Evolutionary conservation across 352 stramenopile species (phyloP), one percentile per base, ranked within the genome.

Genomic region (Plasmopara muralis): DNA sequence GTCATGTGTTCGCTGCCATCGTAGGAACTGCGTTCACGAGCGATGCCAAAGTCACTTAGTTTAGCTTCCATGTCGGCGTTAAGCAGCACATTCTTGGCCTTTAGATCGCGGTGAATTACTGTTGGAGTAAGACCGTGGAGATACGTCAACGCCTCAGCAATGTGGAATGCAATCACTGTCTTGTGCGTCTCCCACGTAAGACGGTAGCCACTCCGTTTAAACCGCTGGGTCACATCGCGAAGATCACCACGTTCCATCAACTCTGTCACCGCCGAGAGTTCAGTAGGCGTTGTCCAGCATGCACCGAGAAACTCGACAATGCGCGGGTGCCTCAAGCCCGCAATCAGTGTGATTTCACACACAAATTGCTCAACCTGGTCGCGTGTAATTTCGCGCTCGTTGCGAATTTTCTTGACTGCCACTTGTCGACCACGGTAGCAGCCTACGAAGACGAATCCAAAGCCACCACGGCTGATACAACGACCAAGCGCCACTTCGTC

Each of bases 11-110:
- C 72, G 16, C 72, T 65, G 13, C 67, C 61, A 13, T 71, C 35
- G 41, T 68, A 58, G 8, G 16, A 38, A 16, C 20, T 38, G 3
- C 62, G 60, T 51, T 74, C 62, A 0, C 70, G 64, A 0, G 67
- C 67, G 37, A 78, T 74, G 4, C 73, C 73, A 55, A 89, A 89
- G 53, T 87, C 76, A 33, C 72, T 87, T 14, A 87, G 60, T 31
- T 89, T 89, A 9, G 76, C 71, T 25, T 85, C 64, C 60, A 85
- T 42, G 18, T 84, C 64, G 18, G 62, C 59, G 48, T 77, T 85
- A 0, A 85, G 62, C 41, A 81, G 65, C 6, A 74, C 66, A 18
- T 82, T 68, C 16, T 74, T 77, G 37, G 68, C 68, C 51, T 77
- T 77, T 8, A 77, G 47, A 33, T 77, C 68, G 13, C 68, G 68